phyloP scores from a whole-genome alignment of 2,329 filamentous ascomycete genomes.

The Epicoccum sorghinum region DNA sequence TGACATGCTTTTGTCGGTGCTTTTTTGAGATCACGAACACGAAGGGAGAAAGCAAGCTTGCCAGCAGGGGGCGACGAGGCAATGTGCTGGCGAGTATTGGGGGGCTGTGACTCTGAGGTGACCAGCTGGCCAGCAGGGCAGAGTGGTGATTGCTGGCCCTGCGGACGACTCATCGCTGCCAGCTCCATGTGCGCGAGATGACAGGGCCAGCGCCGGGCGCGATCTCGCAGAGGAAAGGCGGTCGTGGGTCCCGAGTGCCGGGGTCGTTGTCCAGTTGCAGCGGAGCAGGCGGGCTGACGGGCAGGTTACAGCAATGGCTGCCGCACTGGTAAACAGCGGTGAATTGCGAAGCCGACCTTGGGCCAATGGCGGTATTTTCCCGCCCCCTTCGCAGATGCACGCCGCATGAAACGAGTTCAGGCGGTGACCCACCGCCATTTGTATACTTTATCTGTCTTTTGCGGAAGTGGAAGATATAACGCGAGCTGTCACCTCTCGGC shows the following conservation, averaged over 20 bases:
- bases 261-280: constrained; percentile 28
- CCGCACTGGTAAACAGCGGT: constrained; percentile 33
- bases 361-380: constrained; percentile 27
- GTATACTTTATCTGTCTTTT: constrained; percentile 18
- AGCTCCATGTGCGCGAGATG: constrained; percentile 21
- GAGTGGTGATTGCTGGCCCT: constrained; percentile 23
- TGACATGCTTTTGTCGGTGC: constrained; percentile 11
- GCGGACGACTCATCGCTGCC: constrained; percentile 38
- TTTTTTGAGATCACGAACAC: constrained; percentile 12
- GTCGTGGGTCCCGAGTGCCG: constrained; percentile 33
- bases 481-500: constrained; percentile 32
- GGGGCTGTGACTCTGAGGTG: constrained; percentile 4
- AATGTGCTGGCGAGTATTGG: constrained; percentile 3
- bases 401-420: constrained; percentile 38
- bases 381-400: constrained; percentile 32
- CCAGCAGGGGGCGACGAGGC: constrained; percentile 4
- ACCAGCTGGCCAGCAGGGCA: constrained; percentile 23
- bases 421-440: constrained; percentile 36
- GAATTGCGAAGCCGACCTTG: constrained; percentile 21
- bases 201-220: constrained; percentile 25
- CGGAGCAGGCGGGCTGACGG: constrained; percentile 28
- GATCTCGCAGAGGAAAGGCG: constrained; percentile 30
- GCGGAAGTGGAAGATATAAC: constrained; percentile 39
- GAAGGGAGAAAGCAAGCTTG: constrained; percentile 14
- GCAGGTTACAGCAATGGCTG: constrained; percentile 28